A percentile compares a stretch with the other conserved stretches of the same genome.
phyloP scores from a whole-genome alignment of 2,329 filamentous ascomycete genomes.

The Sodiomyces alkalinus region DNA sequence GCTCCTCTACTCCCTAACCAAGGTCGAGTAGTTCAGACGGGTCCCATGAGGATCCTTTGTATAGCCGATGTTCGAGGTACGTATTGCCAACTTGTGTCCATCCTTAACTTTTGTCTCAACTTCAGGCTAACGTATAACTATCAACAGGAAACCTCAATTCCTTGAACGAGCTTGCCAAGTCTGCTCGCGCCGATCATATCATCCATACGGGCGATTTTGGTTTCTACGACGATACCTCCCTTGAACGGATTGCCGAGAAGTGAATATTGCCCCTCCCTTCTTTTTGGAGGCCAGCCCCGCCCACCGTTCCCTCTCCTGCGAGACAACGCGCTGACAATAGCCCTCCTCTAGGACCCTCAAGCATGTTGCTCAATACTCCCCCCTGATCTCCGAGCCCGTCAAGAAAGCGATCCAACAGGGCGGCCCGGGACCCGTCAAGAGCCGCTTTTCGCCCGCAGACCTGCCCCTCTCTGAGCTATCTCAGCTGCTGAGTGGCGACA shows the following conservation, averaged over 20 bases:
- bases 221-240: slow-evolving; percentile 91
- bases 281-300: slow-evolving; percentile 5
- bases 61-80: slow-evolving; percentile 59
- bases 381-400: slow-evolving; percentile 66
- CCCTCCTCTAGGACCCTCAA: slow-evolving; percentile 73
- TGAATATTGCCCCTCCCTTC: slow-evolving; percentile 28
- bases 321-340: slow-evolving; percentile 9
- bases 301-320: no score
- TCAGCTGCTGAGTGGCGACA: slow-evolving; percentile 70
- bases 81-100: slow-evolving; percentile 11
- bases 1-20: slow-evolving; percentile 53
- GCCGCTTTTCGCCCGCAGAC: slow-evolving; percentile 65
- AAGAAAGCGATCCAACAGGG: slow-evolving; percentile 52
- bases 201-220: slow-evolving; percentile 98
- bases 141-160: slow-evolving; percentile 92
- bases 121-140: no score
- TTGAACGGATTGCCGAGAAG: slow-evolving; percentile 98
- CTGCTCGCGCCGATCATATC: slow-evolving; percentile 91
- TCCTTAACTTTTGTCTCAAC: no score
- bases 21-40: slow-evolving; percentile 49
- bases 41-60: slow-evolving; percentile 51
- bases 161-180: slow-evolving; percentile 88
- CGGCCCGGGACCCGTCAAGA: slow-evolving; percentile 67
- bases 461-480: slow-evolving; percentile 87
- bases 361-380: slow-evolving; percentile 97